These are phyloP conservation scores for Platanus orientalis DNA, from an alignment of 164 flowering plant genomes.

Conservation along the genomic window DNA sequence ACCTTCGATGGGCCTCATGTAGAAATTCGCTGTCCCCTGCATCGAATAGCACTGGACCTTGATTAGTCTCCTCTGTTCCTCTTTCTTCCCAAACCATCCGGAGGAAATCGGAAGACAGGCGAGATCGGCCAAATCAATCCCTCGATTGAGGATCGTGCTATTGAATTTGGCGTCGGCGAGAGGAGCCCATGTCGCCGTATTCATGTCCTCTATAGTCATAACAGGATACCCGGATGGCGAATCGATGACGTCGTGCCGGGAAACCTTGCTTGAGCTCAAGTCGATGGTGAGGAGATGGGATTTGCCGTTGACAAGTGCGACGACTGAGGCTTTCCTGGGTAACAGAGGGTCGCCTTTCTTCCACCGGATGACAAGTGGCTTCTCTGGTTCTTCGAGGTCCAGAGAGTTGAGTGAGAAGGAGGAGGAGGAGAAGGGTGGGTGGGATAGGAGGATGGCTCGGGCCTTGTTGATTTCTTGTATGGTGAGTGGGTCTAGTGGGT, in stretches of 20 bases:
- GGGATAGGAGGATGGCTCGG: slow-evolving; percentile 40
- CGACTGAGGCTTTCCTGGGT: slow-evolving; percentile 58
- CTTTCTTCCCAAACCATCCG: slow-evolving; percentile 77
- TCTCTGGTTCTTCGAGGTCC: slow-evolving; percentile 48
- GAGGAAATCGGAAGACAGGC: slow-evolving; percentile 74
- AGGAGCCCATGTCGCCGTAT: slow-evolving; percentile 48
- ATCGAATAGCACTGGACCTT: slow-evolving; percentile 82
- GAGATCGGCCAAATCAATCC: slow-evolving; percentile 55
- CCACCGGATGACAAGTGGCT: slow-evolving; percentile 57
- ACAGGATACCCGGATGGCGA: slow-evolving; percentile 62
- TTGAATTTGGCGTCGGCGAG: slow-evolving; percentile 55
- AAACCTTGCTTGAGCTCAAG: slow-evolving; percentile 37
- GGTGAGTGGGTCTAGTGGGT: slow-evolving; percentile 95
- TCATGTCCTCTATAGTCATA: slow-evolving; percentile 91
- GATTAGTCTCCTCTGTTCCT: slow-evolving; percentile 62
- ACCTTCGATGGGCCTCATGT: slow-evolving; percentile 97
- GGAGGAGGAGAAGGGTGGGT: slow-evolving; percentile 37
- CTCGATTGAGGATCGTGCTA: slow-evolving; percentile 60
- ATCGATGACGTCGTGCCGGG: slow-evolving; percentile 18
- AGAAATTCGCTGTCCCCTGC: slow-evolving; percentile 77
- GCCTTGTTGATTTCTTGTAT: slow-evolving; percentile 57
- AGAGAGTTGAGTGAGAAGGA: slow-evolving; percentile 52
- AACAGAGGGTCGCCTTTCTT: slow-evolving; percentile 48
- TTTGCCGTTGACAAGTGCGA: slow-evolving; percentile 40
- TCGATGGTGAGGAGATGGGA: slow-evolving; percentile 54